Base-by-base conservation (phyloP, 2,329 filamentous ascomycete species). In the Tolypocladium pustulatum region DNA sequence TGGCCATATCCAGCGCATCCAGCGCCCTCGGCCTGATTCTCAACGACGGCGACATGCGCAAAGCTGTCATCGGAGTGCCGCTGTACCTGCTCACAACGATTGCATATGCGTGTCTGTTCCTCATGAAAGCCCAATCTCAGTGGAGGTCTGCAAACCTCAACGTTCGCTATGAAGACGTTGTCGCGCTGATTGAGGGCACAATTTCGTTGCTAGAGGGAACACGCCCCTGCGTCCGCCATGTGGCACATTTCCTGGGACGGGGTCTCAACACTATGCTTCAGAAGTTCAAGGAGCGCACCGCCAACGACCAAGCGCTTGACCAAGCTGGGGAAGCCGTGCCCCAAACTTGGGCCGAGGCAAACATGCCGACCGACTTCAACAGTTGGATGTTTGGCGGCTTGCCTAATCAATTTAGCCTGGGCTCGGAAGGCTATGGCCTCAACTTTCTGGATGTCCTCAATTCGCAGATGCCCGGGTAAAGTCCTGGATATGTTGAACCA, bases 1-100 rank as follows among this genome's bases (percentile, higher is more conserved):
- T 58, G 68, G 76, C 64, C 72, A 77, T 71, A 27, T 65, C 67
- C 8, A 68, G 69, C 37, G 71, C 71, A 2, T 67, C 66, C 20
- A 67, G 67, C 15, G 70, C 68, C 0, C 43, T 71, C 30, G 60
- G 64, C 9, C 61, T 72, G 40, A 68, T 71, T 12, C 60, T 71
- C 9, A 63, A 69, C 27, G 69, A 72, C 49, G 52, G 57, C 0
- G 68, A 71, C 52, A 69, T 72, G 66, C 63, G 69, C 20, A 61
- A 61, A 4, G 66, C 69, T 0, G 64, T 72, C 12, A 63, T 71
- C 15, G 70, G 70, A 1, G 65, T 71, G 7, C 70, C 70, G 3
- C 60, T 72, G 15, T 72, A 71, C 52, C 59, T 72, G 8, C 63
- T 69, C 27, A 72, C 68, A 2, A 71, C 67, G 8, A 69, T 71